Evolutionary conservation across 495 filamentous ascomycete genomes (phyloP), one percentile per base, ranked within the genome.

Genomic region (Friedmanniomyces endolithicus): DNA sequence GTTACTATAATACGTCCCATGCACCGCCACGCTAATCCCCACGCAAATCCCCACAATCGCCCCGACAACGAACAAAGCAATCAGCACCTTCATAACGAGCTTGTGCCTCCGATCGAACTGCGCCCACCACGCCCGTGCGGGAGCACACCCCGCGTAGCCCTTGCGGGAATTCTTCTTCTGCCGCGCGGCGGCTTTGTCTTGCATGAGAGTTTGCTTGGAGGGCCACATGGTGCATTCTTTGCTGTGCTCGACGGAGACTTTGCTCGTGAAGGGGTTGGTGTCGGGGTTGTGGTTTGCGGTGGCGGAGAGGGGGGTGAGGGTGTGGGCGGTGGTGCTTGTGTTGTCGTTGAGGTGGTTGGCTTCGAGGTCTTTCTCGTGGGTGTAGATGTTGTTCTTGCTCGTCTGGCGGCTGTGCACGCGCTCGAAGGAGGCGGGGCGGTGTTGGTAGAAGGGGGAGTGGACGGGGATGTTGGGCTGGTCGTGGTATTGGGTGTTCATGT

Each of bases 401-500:
- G n/a, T 23, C n/a, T 53, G 46, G 19, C 48, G 39, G 50, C 41
- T 54, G 43, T 60, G 52, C 17, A 70, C 60, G 11, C 68, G 65
- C 48, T 77, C 74, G 58, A 75, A 68, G n/a, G 74, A 78, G n/a
- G 71, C 65, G 7, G 73, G 71, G 14, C 71, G 71, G 65, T 82
- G 78, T 50, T 69, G 68, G 67, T 82, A 82, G 70, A 82, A 82
- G 17, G 80, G 76, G 62, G 65, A 79, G 17, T 79, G 78, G 55
- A 63, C 61, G 1, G 55, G 55, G n/a, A 49, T 14, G 33, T 35
- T 22, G 50, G 59, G 23, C 23, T 54, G 12, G 24, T 33, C 27
- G 27, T 35, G 11, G 31, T 48, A 35, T 19, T 43, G 43, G 19
- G 8, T 20, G 14, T 22, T 22, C 4, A 59, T 31, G 48, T 59